Evolutionary conservation across 371 early-diverging fungal species (phyloP).

Genomic region (Mortierella sp.): DNA sequence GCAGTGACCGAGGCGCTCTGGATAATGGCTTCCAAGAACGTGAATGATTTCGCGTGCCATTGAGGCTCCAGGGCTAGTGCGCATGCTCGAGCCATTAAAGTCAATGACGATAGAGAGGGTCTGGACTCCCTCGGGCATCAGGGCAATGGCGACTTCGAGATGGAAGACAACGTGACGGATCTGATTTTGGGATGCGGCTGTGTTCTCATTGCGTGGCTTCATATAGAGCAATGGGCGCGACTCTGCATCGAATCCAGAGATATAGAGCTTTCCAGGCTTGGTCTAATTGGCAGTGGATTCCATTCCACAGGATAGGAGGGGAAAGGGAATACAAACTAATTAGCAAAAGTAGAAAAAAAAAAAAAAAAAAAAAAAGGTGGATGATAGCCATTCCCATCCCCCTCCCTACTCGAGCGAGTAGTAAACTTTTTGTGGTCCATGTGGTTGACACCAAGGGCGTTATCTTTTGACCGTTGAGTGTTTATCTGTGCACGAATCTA

Average conservation of each 20-base stretch:
- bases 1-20: slow-evolving; percentile 78
- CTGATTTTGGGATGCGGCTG: slow-evolving; percentile 80
- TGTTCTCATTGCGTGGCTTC: slow-evolving; percentile 82
- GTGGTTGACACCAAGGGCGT: no score
- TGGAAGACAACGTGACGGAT: slow-evolving; percentile 82
- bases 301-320: neutral
- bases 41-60: slow-evolving; percentile 82
- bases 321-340: neutral
- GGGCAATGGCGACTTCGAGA: slow-evolving; percentile 79
- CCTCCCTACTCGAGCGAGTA: neutral
- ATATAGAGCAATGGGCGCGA: slow-evolving; percentile 81
- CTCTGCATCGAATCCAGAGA: slow-evolving; percentile 78
- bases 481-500: no score
- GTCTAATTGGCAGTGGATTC: slow-evolving; percentile 51
- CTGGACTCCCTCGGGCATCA: slow-evolving; percentile 82
- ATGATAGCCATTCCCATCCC: neutral
- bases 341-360: neutral
- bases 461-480: no score
- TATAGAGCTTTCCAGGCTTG: slow-evolving; percentile 84
- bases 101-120: slow-evolving; percentile 84
- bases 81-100: slow-evolving; percentile 74
- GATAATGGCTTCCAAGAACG: slow-evolving; percentile 87
- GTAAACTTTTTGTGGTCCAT: no score
- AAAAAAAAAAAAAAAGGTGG: neutral
- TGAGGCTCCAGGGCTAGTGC: slow-evolving; percentile 75